phyloP scores from a whole-genome alignment of 2,329 filamentous ascomycete genomes.

The Penicillium polonicum region DNA sequence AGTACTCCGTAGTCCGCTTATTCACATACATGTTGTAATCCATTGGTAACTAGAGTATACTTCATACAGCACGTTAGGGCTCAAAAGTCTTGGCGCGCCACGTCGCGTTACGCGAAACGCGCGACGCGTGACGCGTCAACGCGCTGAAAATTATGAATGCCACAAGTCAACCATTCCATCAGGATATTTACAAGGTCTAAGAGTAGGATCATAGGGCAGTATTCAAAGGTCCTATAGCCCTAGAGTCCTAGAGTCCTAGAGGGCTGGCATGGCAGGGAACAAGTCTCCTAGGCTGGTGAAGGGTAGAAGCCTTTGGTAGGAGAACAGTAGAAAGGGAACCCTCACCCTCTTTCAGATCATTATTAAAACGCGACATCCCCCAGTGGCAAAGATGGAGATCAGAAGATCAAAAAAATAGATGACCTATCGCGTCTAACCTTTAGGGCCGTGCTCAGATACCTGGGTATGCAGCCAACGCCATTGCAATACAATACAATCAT shows the following conservation, averaged over 20 bases:
- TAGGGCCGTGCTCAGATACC: neutral
- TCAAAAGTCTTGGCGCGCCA: neutral
- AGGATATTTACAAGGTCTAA: neutral
- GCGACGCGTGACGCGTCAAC: constrained; percentile 1
- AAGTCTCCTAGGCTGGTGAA: constrained; percentile 16
- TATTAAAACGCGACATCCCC: constrained; percentile 19
- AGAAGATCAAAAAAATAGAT: neutral
- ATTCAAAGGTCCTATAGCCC: neutral
- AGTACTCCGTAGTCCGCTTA: neutral
- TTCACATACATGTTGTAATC: neutral
- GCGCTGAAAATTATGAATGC: neutral
- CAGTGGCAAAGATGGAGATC: neutral
- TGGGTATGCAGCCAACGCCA: constrained; percentile 1
- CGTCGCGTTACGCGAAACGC: neutral
- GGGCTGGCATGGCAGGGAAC: constrained; percentile 12
- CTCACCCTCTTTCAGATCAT: constrained; percentile 1
- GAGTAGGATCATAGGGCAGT: neutral
- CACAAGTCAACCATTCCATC: neutral
- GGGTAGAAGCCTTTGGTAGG: constrained; percentile 4
- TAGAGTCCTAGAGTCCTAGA: constrained; percentile 9
- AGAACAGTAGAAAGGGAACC: neutral
- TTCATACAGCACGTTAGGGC: neutral
- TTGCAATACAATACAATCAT: constrained; percentile 10
- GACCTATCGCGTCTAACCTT: neutral
- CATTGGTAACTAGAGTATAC: neutral